Base-by-base conservation (phyloP, 371 early-diverging fungal species). In the Mortierella sp. region DNA sequence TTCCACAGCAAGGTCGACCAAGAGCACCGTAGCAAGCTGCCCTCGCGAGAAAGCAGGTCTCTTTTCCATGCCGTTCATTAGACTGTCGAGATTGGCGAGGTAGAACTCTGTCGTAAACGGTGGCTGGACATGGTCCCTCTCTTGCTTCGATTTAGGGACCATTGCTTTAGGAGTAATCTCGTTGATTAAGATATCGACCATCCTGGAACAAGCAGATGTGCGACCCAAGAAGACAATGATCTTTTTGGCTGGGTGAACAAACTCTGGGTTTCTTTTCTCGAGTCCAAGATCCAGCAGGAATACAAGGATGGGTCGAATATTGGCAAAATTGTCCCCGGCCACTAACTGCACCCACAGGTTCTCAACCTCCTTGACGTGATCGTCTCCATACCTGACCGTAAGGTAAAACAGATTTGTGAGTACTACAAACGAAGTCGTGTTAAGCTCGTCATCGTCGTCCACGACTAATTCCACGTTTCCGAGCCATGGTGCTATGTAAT, bases 401-500 rank as follows among this genome's bases (percentile, higher is more conserved):
- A 97, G 84, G 72, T 92, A 96, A 72, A 94, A 93, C 39, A 98
- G 77, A 80, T 96, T 96, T 43, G 90, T 93, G 20, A 97, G 84
- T 16, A 96, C 89, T 63, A 93, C 86, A 83, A 87, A 87, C 18
- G 91, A 90, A 52, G 89, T 88, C 35, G 85, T 73, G 37, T 70
- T 76, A 32, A 87, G 81, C 54, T 87, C 90, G 0, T 85, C 84
- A 22, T 88, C 87, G 12, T 85, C 83, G 62, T 87, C 92, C 18
- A 90, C 84, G 0, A 77, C 72, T 43, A 95, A 83, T 62, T 93
- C 91, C 0, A 96, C 86, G 66, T 95, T 96, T 30, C 92, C 87
- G 43, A 96, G 84, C 98, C 98, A 98, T 0, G 98, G 97, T 3
- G 92, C 75, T 83, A 96, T 85, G n/a, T 94, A 90, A 16, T 83